phyloP scores from a whole-genome alignment of 306 rosid species.

The Medicago ruthenica region DNA sequence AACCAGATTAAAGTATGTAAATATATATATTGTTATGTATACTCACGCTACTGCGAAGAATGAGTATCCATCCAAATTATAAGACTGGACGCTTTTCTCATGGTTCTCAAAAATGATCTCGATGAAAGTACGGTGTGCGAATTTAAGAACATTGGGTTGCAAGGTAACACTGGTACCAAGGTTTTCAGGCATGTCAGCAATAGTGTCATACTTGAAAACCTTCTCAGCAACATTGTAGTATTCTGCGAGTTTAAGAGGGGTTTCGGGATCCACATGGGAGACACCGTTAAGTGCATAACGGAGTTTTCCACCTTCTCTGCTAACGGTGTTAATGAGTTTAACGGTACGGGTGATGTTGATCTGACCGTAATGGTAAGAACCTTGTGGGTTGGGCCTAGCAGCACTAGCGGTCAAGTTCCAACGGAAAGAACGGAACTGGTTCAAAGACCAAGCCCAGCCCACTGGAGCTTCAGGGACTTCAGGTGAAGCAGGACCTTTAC shows the following conservation, averaged over 20 bases:
- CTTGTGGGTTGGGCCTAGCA: constrained; percentile 97
- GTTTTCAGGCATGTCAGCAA: constrained; percentile 40
- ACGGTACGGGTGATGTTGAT: constrained; percentile 79
- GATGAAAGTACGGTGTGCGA: constrained; percentile 52
- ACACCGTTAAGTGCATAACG: constrained; percentile 77
- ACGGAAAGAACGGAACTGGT: constrained; percentile 78
- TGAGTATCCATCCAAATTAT: constrained; percentile 69
- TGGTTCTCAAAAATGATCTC: constrained; percentile 86
- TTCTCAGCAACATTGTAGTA: constrained; percentile 50
- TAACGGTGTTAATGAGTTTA: constrained; percentile 56
- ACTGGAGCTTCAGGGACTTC: constrained; percentile 62
- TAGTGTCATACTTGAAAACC: constrained; percentile 60
- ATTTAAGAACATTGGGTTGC: constrained; percentile 56
- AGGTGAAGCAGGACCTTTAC: constrained; percentile 63
- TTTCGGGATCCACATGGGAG: constrained; percentile 61
- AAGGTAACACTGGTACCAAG: neutral
- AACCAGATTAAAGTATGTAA: neutral
- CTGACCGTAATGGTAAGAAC: constrained; percentile 78
- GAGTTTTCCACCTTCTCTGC: constrained; percentile 57
- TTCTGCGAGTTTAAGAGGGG: constrained; percentile 87
- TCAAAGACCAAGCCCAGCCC: constrained; percentile 96
- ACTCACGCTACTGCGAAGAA: constrained; percentile 80
- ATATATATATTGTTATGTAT: neutral
- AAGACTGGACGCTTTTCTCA: constrained; percentile 73
- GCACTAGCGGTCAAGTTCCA: constrained; percentile 94